phyloP scores from a whole-genome alignment of 148 eudicot genomes.

The Camellia sinensis region DNA sequence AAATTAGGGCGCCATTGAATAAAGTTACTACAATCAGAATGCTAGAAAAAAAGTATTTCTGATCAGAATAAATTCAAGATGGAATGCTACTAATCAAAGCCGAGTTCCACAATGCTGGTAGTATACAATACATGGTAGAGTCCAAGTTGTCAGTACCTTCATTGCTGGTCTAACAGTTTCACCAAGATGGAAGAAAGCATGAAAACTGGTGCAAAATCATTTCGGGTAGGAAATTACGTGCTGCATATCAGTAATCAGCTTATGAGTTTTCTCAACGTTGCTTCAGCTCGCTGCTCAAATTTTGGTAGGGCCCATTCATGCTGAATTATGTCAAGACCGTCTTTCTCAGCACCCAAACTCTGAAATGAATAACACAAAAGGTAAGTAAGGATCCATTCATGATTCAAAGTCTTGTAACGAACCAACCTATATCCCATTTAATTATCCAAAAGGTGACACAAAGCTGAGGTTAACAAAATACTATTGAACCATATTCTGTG shows the following conservation, averaged over 20 bases:
- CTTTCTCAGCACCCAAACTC: conserved; percentile 98
- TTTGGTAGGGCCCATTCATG: conserved; percentile 89
- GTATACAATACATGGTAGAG: no score
- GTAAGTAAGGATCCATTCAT: background rate
- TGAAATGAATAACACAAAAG: conserved; percentile 25
- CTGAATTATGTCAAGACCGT: conserved; percentile 74
- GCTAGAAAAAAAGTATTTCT: background rate
- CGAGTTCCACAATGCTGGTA: no score
- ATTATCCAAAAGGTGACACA: no score
- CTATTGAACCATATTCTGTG: background rate
- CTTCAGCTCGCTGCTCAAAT: conserved; percentile 95
- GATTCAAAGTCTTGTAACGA: background rate
- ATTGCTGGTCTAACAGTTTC: no score
- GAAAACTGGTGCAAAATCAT: background rate
- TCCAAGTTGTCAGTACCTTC: no score
- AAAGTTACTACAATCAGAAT: conserved; percentile 1
- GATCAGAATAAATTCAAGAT: no score
- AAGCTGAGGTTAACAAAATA: background rate
- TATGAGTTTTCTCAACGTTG: conserved; percentile 68
- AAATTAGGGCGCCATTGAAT: background rate
- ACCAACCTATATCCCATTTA: no score
- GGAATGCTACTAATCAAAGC: no score
- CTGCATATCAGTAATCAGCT: conserved; percentile 16
- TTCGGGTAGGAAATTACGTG: background rate
- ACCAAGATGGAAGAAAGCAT: no score